A percentile compares a stretch with the other conserved stretches of the same genome.
Evolutionary conservation across 2,329 filamentous ascomycete species (phyloP).

Genomic region (Fusarium abutilonis): DNA sequence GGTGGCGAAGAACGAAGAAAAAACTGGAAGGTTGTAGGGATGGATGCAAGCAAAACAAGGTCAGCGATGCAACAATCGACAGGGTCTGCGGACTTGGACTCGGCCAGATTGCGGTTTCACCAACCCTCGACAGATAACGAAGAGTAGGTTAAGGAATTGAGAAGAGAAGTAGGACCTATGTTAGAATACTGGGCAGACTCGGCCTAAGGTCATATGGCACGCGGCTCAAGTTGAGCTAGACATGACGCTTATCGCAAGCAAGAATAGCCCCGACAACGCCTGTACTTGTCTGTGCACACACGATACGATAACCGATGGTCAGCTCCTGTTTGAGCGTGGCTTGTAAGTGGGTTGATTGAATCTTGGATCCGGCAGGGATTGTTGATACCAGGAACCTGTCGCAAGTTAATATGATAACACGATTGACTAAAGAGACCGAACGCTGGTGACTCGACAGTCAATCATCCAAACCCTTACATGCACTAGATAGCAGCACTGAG

Average conservation of each 20-base stretch:
- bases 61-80: constrained; percentile 19
- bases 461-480: constrained; percentile 10
- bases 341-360: too few species aligned
- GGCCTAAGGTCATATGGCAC: constrained; percentile 32
- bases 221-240: constrained; percentile 26
- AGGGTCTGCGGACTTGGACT: constrained; percentile 20
- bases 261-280: constrained; percentile 24
- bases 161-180: background rate
- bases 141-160: background rate
- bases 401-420: constrained; percentile 29
- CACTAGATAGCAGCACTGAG: constrained; percentile 13
- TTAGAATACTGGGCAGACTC: constrained; percentile 23
- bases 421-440: constrained; percentile 22
- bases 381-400: constrained; percentile 32
- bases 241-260: constrained; percentile 44
- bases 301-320: constrained; percentile 39
- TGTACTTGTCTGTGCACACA: constrained; percentile 27
- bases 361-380: constrained; percentile 20
- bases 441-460: constrained; percentile 10
- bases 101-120: constrained; percentile 5
- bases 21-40: constrained; percentile 29
- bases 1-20: constrained; percentile 34
- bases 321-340: too few species aligned
- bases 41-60: constrained; percentile 18
- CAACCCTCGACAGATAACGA: constrained; percentile 1